Evolutionary conservation across 2,329 filamentous ascomycete species (phyloP), one percentile per base, ranked within the genome.

Genomic region (Cucurbitaria berberidis): DNA sequence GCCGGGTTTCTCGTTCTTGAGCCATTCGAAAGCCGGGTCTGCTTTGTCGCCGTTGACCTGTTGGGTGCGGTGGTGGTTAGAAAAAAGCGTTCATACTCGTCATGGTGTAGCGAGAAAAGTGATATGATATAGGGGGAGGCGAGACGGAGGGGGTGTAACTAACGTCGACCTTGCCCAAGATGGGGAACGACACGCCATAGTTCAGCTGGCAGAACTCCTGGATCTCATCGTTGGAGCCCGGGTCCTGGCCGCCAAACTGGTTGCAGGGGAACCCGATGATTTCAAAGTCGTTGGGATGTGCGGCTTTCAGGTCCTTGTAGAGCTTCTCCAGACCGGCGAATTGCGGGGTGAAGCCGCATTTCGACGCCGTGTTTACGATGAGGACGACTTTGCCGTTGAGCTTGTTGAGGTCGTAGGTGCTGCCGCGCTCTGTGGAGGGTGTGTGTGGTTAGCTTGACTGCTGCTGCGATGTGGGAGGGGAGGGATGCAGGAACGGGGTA

Each of bases 221-320:
- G 51, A 89, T 77, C 70, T 92, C 86, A 8, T 81, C 78, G 35
- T 87, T 81, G 13, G 79, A 82, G 69, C 91, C 92, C 26, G 93
- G 93, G 74, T 98, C 95, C 79, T 99, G 95, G 64, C 79, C 78
- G 70, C 88, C 90, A 78, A 99, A 99, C 79, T 99, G 95, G 84
- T 98, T 99, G 87, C 93, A 98, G 52, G 95, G 95, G 81, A 99
- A 98, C 68, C 93, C 95, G 72, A 99, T 84, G 79, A 99, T 86
- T 70, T 86, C 82, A 75, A 99, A 95, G 70, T 92, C 84, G 70
- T 92, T 84, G 27, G 82, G 84, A 81, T 96, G 81, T 70, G 85
- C 82, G 63, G 81, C 81, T 66, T 85, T 86, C 73, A 97, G 69
- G 45, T 80, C 77, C 70, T 96, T 90, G 86, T 96, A 96, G 60